Percentiles rank a stretch among this genome's conserved stretches.
phyloP scores from a whole-genome alignment of 768 basidiomycete species.

The Strobilomyces confusus region DNA sequence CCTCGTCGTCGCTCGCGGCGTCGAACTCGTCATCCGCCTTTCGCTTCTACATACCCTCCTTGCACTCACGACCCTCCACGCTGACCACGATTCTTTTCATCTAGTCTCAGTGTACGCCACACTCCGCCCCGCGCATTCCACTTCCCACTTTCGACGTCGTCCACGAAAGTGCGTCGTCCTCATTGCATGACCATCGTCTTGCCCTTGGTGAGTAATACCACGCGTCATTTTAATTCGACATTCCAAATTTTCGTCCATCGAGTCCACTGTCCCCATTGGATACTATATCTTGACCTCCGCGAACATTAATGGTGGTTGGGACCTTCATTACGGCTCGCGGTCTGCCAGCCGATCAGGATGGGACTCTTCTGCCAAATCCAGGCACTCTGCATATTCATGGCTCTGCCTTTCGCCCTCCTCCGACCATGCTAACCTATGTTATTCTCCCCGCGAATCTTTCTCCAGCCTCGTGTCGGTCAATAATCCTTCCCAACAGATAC shows the following conservation, averaged over 20 bases:
- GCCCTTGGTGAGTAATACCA: slow-evolving; percentile 34
- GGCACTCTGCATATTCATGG: slow-evolving; percentile 5
- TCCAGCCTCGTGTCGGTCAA: slow-evolving; percentile 43
- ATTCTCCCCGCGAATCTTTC: slow-evolving; percentile 17
- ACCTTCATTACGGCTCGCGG: neutral
- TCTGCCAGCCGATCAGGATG: neutral
- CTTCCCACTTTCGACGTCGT: slow-evolving; percentile 27
- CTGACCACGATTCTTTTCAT: slow-evolving; percentile 37
- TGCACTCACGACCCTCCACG: slow-evolving; percentile 34
- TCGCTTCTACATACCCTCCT: slow-evolving; percentile 23
- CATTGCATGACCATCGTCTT: slow-evolving; percentile 41
- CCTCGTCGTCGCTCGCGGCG: slow-evolving; percentile 24
- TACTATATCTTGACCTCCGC: slow-evolving; percentile 13
- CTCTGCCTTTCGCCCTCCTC: slow-evolving; percentile 1
- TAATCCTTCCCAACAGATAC: slow-evolving; percentile 39
- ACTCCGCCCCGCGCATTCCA: slow-evolving; percentile 32
- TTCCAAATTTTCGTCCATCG: neutral
- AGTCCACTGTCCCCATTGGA: slow-evolving; percentile 4
- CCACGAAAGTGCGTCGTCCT: slow-evolving; percentile 38
- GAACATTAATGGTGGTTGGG: slow-evolving; percentile 1
- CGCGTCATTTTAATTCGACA: neutral
- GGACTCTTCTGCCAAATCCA: neutral
- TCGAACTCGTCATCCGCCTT: slow-evolving; percentile 13
- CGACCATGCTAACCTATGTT: slow-evolving; percentile 21
- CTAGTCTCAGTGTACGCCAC: slow-evolving; percentile 28